These are phyloP conservation scores for Xylariaceae sp. DNA, from an alignment of 2,329 filamentous ascomycete genomes.

Conservation along the genomic window DNA sequence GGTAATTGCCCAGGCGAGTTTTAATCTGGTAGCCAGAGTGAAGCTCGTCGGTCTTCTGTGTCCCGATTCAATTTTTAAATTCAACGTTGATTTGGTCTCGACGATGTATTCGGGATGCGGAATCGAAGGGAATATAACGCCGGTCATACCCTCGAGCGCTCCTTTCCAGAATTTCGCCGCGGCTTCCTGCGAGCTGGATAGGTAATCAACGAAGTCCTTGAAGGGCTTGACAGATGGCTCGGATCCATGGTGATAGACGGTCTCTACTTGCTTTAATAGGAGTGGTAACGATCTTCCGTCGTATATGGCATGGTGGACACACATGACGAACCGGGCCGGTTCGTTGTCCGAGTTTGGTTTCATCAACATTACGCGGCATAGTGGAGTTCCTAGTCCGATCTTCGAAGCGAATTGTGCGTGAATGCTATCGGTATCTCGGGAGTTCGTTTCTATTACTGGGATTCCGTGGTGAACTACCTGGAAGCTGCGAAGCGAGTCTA, in stretches of 20 bases:
- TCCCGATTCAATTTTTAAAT: no score
- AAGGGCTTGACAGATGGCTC: conserved; percentile 40
- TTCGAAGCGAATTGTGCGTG: conserved; percentile 2
- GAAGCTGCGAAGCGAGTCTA: conserved; percentile 41
- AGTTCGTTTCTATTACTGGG: conserved; percentile 33
- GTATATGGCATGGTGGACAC: conserved; percentile 54
- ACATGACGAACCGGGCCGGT: conserved; percentile 46
- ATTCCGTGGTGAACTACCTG: conserved; percentile 45
- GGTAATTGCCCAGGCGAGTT: not conserved
- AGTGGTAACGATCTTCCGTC: conserved; percentile 55
- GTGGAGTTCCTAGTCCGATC: conserved; percentile 44
- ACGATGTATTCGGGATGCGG: no score
- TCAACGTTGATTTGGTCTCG: no score
- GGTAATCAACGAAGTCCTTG: conserved; percentile 48
- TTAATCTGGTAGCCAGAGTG: not conserved
- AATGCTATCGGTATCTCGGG: conserved; percentile 37
- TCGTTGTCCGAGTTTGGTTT: conserved; percentile 28
- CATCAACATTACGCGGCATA: conserved; percentile 45
- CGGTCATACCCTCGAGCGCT: no score
- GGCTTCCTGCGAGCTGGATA: conserved; percentile 21
- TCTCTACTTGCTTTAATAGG: conserved; percentile 46
- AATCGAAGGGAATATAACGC: no score
- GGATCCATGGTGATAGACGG: conserved; percentile 37
- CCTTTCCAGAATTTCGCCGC: no score
- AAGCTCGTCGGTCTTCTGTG: not conserved